Conservation (phyloP, 306 rosid genomes). For the Hippophae gyantsensis region DNA sequence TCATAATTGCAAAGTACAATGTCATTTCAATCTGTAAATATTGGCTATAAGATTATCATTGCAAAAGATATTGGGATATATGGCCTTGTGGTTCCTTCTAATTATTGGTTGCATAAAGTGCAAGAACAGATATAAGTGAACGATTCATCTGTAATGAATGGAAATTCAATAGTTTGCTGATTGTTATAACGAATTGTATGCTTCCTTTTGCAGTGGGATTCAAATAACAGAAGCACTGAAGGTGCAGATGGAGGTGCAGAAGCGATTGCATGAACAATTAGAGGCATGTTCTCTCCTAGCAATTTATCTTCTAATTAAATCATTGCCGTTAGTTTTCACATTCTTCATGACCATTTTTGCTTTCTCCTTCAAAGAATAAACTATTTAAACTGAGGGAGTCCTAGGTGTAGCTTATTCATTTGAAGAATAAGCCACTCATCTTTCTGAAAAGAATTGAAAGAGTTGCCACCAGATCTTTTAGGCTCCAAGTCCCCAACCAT, state of each 20-base stretch:
- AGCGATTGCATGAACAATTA: too few species aligned
- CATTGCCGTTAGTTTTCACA: slow-evolving; percentile 2
- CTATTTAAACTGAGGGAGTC: neutral
- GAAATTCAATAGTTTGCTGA: neutral
- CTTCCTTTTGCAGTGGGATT: slow-evolving; percentile 32
- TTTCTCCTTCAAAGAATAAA: neutral
- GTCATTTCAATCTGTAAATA: slow-evolving; percentile 2
- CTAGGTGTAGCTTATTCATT: too few species aligned
- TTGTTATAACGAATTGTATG: slow-evolving; percentile 6
- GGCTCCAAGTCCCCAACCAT: too few species aligned
- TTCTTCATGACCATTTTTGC: neutral
- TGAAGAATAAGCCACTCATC: too few species aligned
- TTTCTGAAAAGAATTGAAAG: too few species aligned
- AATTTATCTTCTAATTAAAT: slow-evolving; percentile 5
- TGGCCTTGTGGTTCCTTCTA: neutral
- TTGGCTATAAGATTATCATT: too few species aligned
- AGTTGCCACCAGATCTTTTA: too few species aligned
- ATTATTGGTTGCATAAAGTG: neutral
- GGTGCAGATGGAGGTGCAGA: too few species aligned
- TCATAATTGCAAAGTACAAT: slow-evolving; percentile 8
- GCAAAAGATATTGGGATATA: too few species aligned
- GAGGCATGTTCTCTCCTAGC: slow-evolving; percentile 51
- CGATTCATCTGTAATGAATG: neutral
- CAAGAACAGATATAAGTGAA: neutral
- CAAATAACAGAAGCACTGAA: too few species aligned